Conservation (phyloP, 2,329 filamentous ascomycete genomes). For the Chrysoporthe cubensis region DNA sequence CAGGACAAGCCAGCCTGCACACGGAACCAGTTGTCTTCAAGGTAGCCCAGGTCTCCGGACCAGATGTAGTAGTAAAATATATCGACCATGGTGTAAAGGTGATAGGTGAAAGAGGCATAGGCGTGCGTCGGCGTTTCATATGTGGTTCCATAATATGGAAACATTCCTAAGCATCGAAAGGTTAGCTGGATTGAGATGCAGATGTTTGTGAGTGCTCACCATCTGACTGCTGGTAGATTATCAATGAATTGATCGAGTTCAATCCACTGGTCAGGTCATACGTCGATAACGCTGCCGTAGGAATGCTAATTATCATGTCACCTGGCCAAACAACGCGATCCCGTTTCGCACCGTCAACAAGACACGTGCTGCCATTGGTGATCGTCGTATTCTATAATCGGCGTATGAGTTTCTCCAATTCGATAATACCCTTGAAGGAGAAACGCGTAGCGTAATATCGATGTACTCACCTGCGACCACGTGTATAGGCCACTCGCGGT, state of each 20-base stretch:
- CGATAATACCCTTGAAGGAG: not conserved
- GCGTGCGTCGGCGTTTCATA: constrained; percentile 29
- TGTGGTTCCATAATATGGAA: constrained; percentile 55
- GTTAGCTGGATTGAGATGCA: not conserved
- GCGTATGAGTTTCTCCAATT: not conserved
- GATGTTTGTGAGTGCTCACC: not conserved
- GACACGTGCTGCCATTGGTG: constrained; percentile 35
- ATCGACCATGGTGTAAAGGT: constrained; percentile 61
- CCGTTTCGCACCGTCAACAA: constrained; percentile 50
- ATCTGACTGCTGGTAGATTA: constrained; percentile 4
- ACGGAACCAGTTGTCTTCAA: constrained; percentile 49
- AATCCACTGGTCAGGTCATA: not conserved
- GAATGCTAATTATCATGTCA: constrained; percentile 7
- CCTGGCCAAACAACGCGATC: constrained; percentile 48
- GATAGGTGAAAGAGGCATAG: constrained; percentile 55
- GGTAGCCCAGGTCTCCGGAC: constrained; percentile 53
- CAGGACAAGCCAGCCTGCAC: constrained; percentile 52
- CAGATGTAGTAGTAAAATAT: constrained; percentile 62
- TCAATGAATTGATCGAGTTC: constrained; percentile 9
- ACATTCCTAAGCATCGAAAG: constrained; percentile 18
- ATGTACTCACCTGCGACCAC: constrained; percentile 3
- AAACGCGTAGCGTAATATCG: not conserved
- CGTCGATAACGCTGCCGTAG: not conserved
- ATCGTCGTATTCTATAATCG: constrained; percentile 36
- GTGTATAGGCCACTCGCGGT: not conserved